These are phyloP conservation scores for Umbilicaria muhlenbergii DNA, from an alignment of 495 filamentous ascomycete genomes.

Conservation along the genomic window DNA sequence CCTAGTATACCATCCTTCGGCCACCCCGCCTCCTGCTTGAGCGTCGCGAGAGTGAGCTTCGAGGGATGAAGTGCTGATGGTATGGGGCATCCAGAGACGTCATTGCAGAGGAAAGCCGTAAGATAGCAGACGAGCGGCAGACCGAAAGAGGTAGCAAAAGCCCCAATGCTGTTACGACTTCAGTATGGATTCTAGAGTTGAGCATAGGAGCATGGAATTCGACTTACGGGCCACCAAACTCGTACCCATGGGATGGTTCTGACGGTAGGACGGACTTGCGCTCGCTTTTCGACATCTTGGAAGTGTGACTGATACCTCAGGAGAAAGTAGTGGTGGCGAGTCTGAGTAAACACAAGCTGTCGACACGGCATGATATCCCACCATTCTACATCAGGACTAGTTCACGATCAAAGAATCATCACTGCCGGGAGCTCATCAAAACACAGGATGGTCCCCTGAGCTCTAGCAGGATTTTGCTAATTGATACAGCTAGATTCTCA, in stretches of 20 bases:
- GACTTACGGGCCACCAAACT: slow-evolving; percentile 80
- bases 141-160: slow-evolving; percentile 55
- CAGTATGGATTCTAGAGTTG: neutral
- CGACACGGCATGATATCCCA: too few relatives aligned
- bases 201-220: neutral
- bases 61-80: slow-evolving; percentile 69
- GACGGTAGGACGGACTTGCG: slow-evolving; percentile 12
- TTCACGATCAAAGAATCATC: too few relatives aligned
- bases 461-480: neutral
- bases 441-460: neutral
- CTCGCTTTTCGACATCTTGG: slow-evolving; percentile 11
- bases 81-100: slow-evolving; percentile 77
- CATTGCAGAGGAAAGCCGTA: slow-evolving; percentile 78
- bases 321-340: too few relatives aligned
- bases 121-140: slow-evolving; percentile 62
- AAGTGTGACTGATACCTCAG: too few relatives aligned
- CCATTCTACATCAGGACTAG: too few relatives aligned
- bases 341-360: too few relatives aligned
- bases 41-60: slow-evolving; percentile 47
- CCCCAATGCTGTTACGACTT: slow-evolving; percentile 45
- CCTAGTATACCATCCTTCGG: slow-evolving; percentile 49
- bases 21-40: slow-evolving; percentile 73
- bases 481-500: too few relatives aligned
- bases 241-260: slow-evolving; percentile 39
- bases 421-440: too few relatives aligned